Evolutionary conservation across 1,139 yeast genomes (phyloP).

Genomic region (Meyerozyma sp.): DNA sequence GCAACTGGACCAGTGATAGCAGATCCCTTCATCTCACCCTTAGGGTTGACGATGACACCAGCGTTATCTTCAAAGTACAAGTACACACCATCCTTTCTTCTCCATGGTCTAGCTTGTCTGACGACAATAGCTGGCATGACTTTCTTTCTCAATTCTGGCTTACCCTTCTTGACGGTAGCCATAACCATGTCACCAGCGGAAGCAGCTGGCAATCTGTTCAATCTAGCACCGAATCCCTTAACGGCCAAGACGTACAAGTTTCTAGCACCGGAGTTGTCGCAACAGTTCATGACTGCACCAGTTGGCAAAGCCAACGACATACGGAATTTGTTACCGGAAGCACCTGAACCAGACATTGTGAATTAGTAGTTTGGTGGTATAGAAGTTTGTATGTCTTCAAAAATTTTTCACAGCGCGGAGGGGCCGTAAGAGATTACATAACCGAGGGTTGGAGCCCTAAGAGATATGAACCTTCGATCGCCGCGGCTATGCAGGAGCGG

Average conservation of each 20-base stretch:
- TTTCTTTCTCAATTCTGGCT: slow-evolving; percentile 99
- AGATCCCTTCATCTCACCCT: slow-evolving; percentile 99
- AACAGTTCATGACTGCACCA: slow-evolving; percentile 99
- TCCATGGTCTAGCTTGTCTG: slow-evolving; percentile 99
- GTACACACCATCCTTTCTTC: slow-evolving; percentile 99
- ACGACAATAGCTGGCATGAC: slow-evolving; percentile 99
- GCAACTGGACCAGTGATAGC: slow-evolving; percentile 99
- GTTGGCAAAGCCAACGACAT: slow-evolving; percentile 99
- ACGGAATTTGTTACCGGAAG: slow-evolving; percentile 99
- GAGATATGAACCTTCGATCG: neutral
- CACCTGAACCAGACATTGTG: slow-evolving; percentile 82
- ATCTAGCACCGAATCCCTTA: slow-evolving; percentile 99
- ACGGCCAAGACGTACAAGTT: slow-evolving; percentile 98
- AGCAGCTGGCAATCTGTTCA: slow-evolving; percentile 99
- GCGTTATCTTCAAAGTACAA: slow-evolving; percentile 99
- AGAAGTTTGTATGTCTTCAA: slow-evolving; percentile 8
- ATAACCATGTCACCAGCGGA: slow-evolving; percentile 99
- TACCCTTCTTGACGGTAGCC: slow-evolving; percentile 99
- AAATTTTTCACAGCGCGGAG: slow-evolving; percentile 8
- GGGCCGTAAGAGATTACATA: slow-evolving; percentile 4
- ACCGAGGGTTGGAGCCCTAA: slow-evolving; percentile 10
- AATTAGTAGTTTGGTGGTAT: slow-evolving; percentile 10
- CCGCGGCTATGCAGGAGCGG: neutral
- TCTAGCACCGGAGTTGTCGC: slow-evolving; percentile 99
- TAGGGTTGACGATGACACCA: slow-evolving; percentile 99